A percentile compares a stretch with the other conserved stretches of the same genome.
Conservation (phyloP, 306 rosid species). For the Prunus padus region DNA sequence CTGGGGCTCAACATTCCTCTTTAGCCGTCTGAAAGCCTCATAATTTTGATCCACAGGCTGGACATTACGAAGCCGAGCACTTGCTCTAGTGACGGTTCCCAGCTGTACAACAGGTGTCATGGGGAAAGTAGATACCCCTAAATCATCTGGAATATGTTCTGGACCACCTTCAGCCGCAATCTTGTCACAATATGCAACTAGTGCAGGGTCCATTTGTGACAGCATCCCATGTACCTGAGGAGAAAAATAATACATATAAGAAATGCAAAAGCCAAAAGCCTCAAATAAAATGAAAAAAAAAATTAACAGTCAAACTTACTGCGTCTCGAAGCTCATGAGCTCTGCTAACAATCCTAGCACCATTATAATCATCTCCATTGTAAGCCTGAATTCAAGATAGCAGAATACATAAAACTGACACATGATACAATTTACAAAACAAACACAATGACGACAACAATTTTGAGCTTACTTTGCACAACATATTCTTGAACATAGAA, state of each 20-base stretch:
- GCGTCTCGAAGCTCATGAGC: slow-evolving; percentile 92
- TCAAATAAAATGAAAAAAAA: slow-evolving; percentile 12
- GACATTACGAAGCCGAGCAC: slow-evolving; percentile 91
- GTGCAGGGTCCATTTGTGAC: slow-evolving; percentile 95
- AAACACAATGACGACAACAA: not conserved
- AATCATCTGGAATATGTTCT: slow-evolving; percentile 59
- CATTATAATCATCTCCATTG: slow-evolving; percentile 90
- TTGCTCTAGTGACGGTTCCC: slow-evolving; percentile 63
- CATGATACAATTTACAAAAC: slow-evolving; percentile 5
- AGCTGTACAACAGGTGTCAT: slow-evolving; percentile 75
- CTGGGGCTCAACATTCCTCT: slow-evolving; percentile 57
- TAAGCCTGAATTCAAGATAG: slow-evolving; percentile 58
- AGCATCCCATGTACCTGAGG: slow-evolving; percentile 92
- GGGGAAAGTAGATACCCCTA: slow-evolving; percentile 59
- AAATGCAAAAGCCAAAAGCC: slow-evolving; percentile 6
- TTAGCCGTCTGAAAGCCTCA: slow-evolving; percentile 62
- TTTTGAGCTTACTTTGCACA: not conserved
- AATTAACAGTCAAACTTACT: slow-evolving; percentile 37
- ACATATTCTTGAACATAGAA: not conserved
- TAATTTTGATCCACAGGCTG: slow-evolving; percentile 46
- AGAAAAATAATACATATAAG: not conserved
- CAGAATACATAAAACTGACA: slow-evolving; percentile 28
- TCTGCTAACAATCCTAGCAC: slow-evolving; percentile 92
- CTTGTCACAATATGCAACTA: slow-evolving; percentile 82
- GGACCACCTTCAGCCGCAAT: slow-evolving; percentile 93